Evolutionary conservation across 805 yeast genomes (phyloP).

Genomic region (Wickerhamomyces bovis): DNA sequence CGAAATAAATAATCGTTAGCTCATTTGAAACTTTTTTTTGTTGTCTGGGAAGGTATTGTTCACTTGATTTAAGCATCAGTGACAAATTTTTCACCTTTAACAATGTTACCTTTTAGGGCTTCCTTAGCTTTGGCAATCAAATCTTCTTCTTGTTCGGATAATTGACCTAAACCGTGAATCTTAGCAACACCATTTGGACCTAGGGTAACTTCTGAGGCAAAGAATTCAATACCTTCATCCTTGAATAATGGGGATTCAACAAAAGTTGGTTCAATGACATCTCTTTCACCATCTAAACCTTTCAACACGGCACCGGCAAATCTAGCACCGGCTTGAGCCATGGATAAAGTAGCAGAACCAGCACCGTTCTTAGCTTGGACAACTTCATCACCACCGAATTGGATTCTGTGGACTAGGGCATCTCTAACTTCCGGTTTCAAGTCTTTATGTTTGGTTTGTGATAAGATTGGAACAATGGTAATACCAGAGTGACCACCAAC

Average conservation of each 20-base stretch:
- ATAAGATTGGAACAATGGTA: slow-evolving; percentile 89
- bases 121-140: slow-evolving; percentile 80
- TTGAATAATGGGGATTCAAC: slow-evolving; percentile 80
- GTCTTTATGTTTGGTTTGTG: slow-evolving; percentile 69
- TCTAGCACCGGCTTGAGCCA: slow-evolving; percentile 89
- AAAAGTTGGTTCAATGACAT: slow-evolving; percentile 61
- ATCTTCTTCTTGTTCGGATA: slow-evolving; percentile 76
- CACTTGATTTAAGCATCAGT: slow-evolving; percentile 38
- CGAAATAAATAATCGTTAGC: neutral
- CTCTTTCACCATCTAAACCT: slow-evolving; percentile 59
- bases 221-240: slow-evolving; percentile 87
- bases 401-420: slow-evolving; percentile 76
- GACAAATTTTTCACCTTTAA: slow-evolving; percentile 89
- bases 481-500: slow-evolving; percentile 98
- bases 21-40: neutral
- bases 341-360: slow-evolving; percentile 88
- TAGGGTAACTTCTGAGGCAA: slow-evolving; percentile 89
- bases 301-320: slow-evolving; percentile 60
- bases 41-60: neutral
- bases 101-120: slow-evolving; percentile 84
- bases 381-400: slow-evolving; percentile 95
- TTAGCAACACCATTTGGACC: slow-evolving; percentile 86
- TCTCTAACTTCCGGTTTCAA: slow-evolving; percentile 62
- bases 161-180: slow-evolving; percentile 70
- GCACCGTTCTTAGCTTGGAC: slow-evolving; percentile 92